A percentile compares a stretch with the other conserved stretches of the same genome.
Evolutionary conservation across 164 flowering plant species (phyloP).

Genomic region (Aristolochia contorta): DNA sequence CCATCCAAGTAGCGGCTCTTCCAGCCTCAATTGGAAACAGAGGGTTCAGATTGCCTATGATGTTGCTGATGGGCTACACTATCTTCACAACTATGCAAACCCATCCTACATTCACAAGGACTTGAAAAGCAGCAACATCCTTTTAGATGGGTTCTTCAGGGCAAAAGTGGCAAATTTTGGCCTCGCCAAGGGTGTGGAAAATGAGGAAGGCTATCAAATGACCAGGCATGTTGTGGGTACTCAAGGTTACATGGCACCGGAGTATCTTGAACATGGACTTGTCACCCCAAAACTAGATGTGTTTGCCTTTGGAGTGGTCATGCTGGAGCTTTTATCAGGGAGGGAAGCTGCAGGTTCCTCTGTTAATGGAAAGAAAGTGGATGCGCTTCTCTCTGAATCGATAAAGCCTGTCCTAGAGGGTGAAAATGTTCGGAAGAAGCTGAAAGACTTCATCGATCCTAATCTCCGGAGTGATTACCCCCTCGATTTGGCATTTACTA

Average conservation of each 20-base stretch:
- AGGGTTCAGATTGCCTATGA: constrained; percentile 60
- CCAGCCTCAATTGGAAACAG: constrained; percentile 44
- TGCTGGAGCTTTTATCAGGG: constrained; percentile 65
- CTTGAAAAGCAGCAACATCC: constrained; percentile 51
- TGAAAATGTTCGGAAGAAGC: constrained; percentile 46
- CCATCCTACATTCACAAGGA: constrained; percentile 59
- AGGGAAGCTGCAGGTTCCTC: constrained; percentile 28
- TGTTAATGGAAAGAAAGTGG: constrained; percentile 9
- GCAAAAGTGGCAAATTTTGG: constrained; percentile 56
- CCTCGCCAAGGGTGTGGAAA: constrained; percentile 28
- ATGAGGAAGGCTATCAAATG: constrained; percentile 24
- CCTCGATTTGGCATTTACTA: constrained; percentile 42
- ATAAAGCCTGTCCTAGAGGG: constrained; percentile 40
- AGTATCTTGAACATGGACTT: constrained; percentile 56
- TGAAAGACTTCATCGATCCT: constrained; percentile 31
- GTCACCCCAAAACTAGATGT: constrained; percentile 61
- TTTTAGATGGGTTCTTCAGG: constrained; percentile 37
- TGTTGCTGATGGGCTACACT: constrained; percentile 53
- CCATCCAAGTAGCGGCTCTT: constrained; percentile 13
- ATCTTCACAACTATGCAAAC: constrained; percentile 50
- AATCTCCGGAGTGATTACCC: constrained; percentile 36
- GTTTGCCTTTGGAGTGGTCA: constrained; percentile 58
- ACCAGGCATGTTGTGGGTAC: constrained; percentile 65
- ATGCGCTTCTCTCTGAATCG: constrained; percentile 20
- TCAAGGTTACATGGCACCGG: constrained; percentile 66